phyloP scores from a whole-genome alignment of 345 rosid genomes.

The Orychophragmus violaceus region DNA sequence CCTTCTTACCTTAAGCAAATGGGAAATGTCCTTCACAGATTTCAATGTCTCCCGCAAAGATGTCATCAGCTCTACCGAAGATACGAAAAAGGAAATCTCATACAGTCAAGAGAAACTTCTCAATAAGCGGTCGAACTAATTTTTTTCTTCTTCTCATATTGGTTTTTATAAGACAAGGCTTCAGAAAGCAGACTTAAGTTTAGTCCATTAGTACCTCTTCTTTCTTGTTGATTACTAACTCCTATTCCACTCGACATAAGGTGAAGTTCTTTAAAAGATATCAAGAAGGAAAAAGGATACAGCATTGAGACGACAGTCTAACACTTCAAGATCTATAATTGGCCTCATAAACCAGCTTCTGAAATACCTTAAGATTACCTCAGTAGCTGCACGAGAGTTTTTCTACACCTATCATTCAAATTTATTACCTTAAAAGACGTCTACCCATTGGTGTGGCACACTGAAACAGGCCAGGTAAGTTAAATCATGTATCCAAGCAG shows the following conservation, averaged over 20 bases:
- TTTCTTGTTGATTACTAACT: slow-evolving; percentile 7
- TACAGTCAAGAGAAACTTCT: slow-evolving; percentile 38
- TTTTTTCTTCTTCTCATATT: background rate
- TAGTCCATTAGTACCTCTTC: background rate
- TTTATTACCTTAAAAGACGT: slow-evolving; percentile 70
- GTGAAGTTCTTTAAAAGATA: slow-evolving; percentile 7
- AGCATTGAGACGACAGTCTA: slow-evolving; percentile 75
- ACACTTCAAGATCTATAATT: slow-evolving; percentile 59
- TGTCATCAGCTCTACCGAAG: slow-evolving; percentile 73
- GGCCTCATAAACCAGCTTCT: slow-evolving; percentile 99
- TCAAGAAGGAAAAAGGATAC: slow-evolving; percentile 59
- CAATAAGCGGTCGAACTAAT: background rate
- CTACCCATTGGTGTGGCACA: slow-evolving; percentile 91
- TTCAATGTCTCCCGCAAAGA: slow-evolving; percentile 81
- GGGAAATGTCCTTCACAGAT: slow-evolving; percentile 78
- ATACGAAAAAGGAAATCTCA: slow-evolving; percentile 81
- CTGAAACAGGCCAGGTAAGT: slow-evolving; percentile 43
- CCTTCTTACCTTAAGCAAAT: slow-evolving; percentile 61
- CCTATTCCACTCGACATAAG: slow-evolving; percentile 14
- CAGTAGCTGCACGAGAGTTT: slow-evolving; percentile 9
- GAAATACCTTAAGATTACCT: slow-evolving; percentile 14
- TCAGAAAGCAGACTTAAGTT: slow-evolving; percentile 4
- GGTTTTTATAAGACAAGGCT: background rate
- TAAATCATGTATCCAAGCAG: slow-evolving; percentile 27
- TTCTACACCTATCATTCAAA: background rate